Percentiles rank a stretch among this genome's conserved stretches.
These are phyloP conservation scores for Dispira parvispora DNA, from an alignment of 192 early-diverging fungal species.

Conservation along the genomic window DNA sequence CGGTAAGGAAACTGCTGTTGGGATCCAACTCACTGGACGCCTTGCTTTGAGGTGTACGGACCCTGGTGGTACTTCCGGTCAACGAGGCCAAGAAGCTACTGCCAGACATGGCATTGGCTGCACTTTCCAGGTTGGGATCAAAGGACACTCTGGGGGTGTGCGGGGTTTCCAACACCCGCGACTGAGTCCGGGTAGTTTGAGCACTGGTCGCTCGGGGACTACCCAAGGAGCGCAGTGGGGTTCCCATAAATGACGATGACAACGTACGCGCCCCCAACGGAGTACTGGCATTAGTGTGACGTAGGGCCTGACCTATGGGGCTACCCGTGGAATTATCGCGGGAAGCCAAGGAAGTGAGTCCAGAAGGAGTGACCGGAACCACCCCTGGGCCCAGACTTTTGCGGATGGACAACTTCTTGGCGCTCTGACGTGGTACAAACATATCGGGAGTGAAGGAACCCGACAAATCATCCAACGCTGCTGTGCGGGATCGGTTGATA, in stretches of 20 bases:
- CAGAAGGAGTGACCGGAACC: constrained; percentile 3
- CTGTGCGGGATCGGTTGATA: no score
- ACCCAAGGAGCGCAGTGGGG: no score
- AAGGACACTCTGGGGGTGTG: constrained; percentile 4
- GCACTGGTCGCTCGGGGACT: constrained; percentile 4
- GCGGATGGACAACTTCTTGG: constrained; percentile 55
- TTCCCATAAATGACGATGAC: no score
- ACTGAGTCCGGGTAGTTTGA: not conserved
- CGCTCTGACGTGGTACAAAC: constrained; percentile 50
- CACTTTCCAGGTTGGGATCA: constrained; percentile 8
- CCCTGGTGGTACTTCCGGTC: not conserved
- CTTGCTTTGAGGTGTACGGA: not conserved
- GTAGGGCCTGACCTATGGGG: not conserved
- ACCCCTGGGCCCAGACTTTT: constrained; percentile 17
- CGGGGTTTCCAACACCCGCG: not conserved
- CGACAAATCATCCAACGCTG: constrained; percentile 21
- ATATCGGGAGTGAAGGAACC: constrained; percentile 44
- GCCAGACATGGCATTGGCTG: not conserved
- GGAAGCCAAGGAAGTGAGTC: constrained; percentile 4
- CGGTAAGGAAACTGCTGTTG: constrained; percentile 14
- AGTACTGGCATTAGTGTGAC: no score
- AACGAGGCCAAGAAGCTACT: constrained; percentile 2
- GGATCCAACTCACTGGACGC: not conserved
- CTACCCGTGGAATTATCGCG: constrained; percentile 6
- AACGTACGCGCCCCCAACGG: no score